phyloP scores from a whole-genome alignment of 2,329 filamentous ascomycete genomes.

The Sclerotinia trifoliorum region DNA sequence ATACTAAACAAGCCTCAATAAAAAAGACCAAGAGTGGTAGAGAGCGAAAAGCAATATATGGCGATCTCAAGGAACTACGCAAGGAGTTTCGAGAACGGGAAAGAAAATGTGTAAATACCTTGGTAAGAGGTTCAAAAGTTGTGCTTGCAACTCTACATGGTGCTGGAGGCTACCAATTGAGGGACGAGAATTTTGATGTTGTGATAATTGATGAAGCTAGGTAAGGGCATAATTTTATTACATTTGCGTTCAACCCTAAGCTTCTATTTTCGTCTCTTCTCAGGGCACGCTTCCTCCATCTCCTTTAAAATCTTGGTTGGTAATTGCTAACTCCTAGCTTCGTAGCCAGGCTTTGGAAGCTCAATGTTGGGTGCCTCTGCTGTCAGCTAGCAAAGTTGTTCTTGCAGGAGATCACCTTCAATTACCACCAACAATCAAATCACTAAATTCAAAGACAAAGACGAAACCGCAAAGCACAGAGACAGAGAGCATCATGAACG shows the following conservation, averaged over 20 bases:
- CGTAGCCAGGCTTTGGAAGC: constrained; percentile 85
- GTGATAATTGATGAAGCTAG: constrained; percentile 93
- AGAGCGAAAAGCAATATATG: constrained; percentile 79
- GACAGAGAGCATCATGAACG: constrained; percentile 46
- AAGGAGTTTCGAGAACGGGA: constrained; percentile 89
- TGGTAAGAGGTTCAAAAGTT: constrained; percentile 77
- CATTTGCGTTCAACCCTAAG: background rate
- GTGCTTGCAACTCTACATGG: constrained; percentile 92
- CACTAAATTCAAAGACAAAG: constrained; percentile 54
- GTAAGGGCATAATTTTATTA: background rate
- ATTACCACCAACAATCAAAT: constrained; percentile 92
- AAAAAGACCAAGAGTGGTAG: constrained; percentile 79
- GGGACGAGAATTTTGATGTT: constrained; percentile 80
- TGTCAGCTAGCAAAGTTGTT: constrained; percentile 79
- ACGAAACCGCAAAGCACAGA: constrained; percentile 40
- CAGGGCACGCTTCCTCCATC: no score
- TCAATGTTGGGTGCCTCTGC: constrained; percentile 91
- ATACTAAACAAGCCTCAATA: constrained; percentile 83
- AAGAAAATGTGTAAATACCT: constrained; percentile 70
- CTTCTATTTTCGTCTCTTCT: background rate
- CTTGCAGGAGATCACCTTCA: constrained; percentile 94
- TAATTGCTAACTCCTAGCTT: background rate
- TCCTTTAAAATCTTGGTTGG: background rate
- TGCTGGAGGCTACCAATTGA: constrained; percentile 80
- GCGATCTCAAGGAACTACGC: constrained; percentile 77